Base-by-base conservation (phyloP, 331 rosid species). In the Rhamnella rubrinervis region DNA sequence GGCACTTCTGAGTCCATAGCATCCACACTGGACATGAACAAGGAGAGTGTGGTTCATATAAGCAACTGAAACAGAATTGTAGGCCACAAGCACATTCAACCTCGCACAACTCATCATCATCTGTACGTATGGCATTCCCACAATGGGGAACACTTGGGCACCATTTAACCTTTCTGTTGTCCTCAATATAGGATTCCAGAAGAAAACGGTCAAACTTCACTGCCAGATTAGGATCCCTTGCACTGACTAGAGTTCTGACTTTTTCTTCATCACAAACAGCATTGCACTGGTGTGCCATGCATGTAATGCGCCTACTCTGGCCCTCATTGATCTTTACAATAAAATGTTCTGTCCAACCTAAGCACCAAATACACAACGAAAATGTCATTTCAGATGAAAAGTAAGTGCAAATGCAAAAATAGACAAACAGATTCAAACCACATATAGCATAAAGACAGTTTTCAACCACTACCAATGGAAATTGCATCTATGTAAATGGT, bases 141-240 rank as follows among this genome's bases (percentile, higher is more conserved):
- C 85, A 81, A 49, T 81, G 82, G 49, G 85, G 85, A 69, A 69
- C 67, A 60, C 85, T 81, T 4, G 82, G 85, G 56, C 85, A 81
- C 85, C 82, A 77, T 51, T 77, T 77, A 52, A 81, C 82, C 74
- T 56, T 69, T 61, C 64, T 68, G 55, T 81, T 81, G 49, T 81
- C 85, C 57, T 81, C 85, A 70, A 81, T 81, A 70, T 77, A 81
- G 25, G 85, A 81, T 55, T 81, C 85, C 5, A 77, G 61, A 53
- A 81, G 85, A 68, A 81, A 81, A 51, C 85, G 82, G 16, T 77
- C 85, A 73, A 81, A 81, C 63, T 77, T 77, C 74, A 73, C 79
- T 16, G 79, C 78, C 62, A 77, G 55, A 26, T 17, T 28, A 37
- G 77, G 76, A 73, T 77, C 74, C 44, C 74, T 81, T 17, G 47